Evolutionary conservation across 257 asterid species (phyloP).

Genomic region (Oldenlandia corymbosa): DNA sequence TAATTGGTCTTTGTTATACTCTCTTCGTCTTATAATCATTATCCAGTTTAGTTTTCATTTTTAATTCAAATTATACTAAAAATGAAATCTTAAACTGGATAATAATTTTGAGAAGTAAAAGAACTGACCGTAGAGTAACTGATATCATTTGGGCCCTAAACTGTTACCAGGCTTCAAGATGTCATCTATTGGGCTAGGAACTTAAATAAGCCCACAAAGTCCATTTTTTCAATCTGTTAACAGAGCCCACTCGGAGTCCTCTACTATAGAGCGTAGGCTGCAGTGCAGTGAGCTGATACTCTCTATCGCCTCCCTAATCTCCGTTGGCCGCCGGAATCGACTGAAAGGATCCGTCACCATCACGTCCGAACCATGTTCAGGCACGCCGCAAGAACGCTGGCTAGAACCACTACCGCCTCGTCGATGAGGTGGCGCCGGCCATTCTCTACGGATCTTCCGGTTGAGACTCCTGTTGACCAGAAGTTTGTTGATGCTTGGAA

Average conservation of each 20-base stretch:
- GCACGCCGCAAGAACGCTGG: conserved; percentile 37
- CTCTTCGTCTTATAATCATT: too few species aligned
- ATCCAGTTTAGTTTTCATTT: too few species aligned
- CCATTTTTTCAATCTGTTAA: neutral
- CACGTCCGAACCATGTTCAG: conserved; percentile 40
- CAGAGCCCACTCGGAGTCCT: neutral
- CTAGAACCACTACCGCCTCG: conserved; percentile 48
- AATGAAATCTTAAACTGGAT: too few species aligned
- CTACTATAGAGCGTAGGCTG: neutral
- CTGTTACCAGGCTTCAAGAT: too few species aligned
- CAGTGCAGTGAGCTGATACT: neutral
- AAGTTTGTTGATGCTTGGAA: conserved; percentile 58
- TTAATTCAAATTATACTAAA: too few species aligned
- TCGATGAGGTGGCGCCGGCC: conserved; percentile 56
- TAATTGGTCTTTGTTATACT: too few species aligned
- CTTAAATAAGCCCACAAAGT: neutral
- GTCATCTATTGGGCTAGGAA: too few species aligned
- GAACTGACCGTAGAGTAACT: too few species aligned
- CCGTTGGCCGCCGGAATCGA: conserved; percentile 24
- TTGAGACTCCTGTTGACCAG: conserved; percentile 50
- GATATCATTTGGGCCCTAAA: too few species aligned
- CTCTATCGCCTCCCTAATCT: neutral
- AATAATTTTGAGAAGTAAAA: too few species aligned
- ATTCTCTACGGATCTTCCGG: conserved; percentile 48
- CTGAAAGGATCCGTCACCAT: conserved; percentile 1